A percentile compares a stretch with the other conserved stretches of the same genome.
These are phyloP conservation scores for Pseudogymnoascus sp. DNA, from an alignment of 2,329 filamentous ascomycete species.

Conservation along the genomic window DNA sequence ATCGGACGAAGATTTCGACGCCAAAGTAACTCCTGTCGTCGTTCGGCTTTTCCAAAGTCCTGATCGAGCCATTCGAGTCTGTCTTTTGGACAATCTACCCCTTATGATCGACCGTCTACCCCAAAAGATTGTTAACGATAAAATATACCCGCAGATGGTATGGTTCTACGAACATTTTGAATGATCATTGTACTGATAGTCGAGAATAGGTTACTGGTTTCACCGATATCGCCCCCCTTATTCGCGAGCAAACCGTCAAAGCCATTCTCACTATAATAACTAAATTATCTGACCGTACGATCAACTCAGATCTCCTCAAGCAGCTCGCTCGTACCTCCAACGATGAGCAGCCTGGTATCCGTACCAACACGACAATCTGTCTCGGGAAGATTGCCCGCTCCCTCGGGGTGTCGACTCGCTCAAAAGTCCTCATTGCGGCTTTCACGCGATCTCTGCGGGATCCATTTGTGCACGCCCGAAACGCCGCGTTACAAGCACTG, in stretches of 20 bases:
- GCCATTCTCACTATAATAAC: constrained; percentile 78
- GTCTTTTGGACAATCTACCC: constrained; percentile 78
- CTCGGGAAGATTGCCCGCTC: constrained; percentile 92
- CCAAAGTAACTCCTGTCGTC: constrained; percentile 75
- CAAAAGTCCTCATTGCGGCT: constrained; percentile 87
- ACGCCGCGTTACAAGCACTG: constrained; percentile 79
- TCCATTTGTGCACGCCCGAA: constrained; percentile 89
- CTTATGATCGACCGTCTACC: constrained; percentile 85
- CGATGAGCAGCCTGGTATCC: constrained; percentile 92
- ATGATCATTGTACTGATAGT: neutral
- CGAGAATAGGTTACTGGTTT: constrained; percentile 72
- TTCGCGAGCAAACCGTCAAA: constrained; percentile 93
- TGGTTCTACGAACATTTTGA: constrained; percentile 16
- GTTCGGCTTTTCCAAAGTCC: constrained; percentile 83
- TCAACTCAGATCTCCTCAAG: constrained; percentile 87
- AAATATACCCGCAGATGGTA: constrained; percentile 91
- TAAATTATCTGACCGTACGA: constrained; percentile 84
- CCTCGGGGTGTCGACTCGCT: constrained; percentile 65
- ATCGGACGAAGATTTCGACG: constrained; percentile 80
- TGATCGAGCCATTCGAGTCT: constrained; percentile 86
- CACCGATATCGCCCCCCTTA: constrained; percentile 80
- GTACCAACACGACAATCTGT: constrained; percentile 97
- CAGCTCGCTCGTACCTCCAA: constrained; percentile 94
- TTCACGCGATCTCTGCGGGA: constrained; percentile 85
- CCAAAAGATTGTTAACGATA: constrained; percentile 87